A percentile compares a stretch with the other conserved stretches of the same genome.
These are phyloP conservation scores for Trapa incisa DNA, from an alignment of 345 rosid species.

Conservation along the genomic window DNA sequence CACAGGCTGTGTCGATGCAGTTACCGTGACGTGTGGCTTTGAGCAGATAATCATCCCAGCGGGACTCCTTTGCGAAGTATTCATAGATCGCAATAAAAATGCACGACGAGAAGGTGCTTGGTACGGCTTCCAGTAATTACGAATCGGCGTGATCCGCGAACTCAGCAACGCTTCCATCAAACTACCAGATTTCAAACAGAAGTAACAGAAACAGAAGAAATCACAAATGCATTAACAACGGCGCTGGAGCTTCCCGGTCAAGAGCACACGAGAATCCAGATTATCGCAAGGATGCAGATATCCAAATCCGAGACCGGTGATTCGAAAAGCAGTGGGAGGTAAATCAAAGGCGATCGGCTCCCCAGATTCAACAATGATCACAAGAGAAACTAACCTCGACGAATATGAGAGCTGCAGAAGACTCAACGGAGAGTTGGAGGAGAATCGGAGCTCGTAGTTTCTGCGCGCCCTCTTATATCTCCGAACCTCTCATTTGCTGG, in stretches of 20 bases:
- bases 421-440: background rate
- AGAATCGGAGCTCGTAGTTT: background rate
- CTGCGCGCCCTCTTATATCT: slow-evolving; percentile 2
- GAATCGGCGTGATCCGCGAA: slow-evolving; percentile 27
- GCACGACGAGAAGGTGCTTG: slow-evolving; percentile 16
- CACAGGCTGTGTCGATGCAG: slow-evolving; percentile 40
- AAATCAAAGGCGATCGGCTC: too few species aligned
- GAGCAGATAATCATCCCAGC: slow-evolving; percentile 16
- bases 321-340: too few species aligned
- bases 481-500: background rate
- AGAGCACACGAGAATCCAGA: too few species aligned
- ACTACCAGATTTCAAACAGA: slow-evolving; percentile 12
- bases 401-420: background rate
- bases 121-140: slow-evolving; percentile 17
- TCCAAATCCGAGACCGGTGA: too few species aligned
- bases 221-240: background rate
- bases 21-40: slow-evolving; percentile 23
- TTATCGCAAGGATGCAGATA: too few species aligned
- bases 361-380: background rate
- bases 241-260: too few species aligned
- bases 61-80: slow-evolving; percentile 13
- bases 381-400: background rate
- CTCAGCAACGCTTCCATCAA: slow-evolving; percentile 51
- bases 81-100: slow-evolving; percentile 18
- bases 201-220: background rate